phyloP scores from a whole-genome alignment of 148 eudicot genomes.

The Dianthus caryophyllus region DNA sequence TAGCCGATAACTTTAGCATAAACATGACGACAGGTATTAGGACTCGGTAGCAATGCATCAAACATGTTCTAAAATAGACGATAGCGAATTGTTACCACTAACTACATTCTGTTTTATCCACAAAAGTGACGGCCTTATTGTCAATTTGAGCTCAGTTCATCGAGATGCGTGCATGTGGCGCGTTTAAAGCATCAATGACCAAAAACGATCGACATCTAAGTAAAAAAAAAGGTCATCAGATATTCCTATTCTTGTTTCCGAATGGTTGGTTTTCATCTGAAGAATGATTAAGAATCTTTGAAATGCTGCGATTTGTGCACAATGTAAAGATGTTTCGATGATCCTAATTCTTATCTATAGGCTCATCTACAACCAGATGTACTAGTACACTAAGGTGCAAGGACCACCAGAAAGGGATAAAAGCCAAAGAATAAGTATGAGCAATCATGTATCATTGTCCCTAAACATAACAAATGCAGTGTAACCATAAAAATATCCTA shows the following conservation, averaged over 20 bases:
- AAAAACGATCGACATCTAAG: neutral
- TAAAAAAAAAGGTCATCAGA: neutral
- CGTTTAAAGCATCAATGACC: conserved; percentile 2
- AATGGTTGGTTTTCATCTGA: neutral
- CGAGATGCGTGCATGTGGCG: neutral
- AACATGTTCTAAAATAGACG: conserved; percentile 13
- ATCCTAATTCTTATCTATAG: no score
- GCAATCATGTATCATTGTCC: conserved; percentile 18
- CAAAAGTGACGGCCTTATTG: conserved; percentile 3
- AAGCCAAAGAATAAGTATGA: no score
- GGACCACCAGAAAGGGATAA: conserved; percentile 15
- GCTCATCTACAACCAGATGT: neutral
- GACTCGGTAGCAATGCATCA: neutral
- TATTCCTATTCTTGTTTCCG: neutral
- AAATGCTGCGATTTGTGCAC: neutral
- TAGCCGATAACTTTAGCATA: no score
- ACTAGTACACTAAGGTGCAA: neutral
- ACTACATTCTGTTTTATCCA: conserved; percentile 2
- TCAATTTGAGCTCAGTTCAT: neutral
- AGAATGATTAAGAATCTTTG: neutral
- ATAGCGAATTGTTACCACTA: neutral
- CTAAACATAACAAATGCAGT: neutral
- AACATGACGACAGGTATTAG: neutral
- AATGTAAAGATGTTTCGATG: neutral
- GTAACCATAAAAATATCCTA: no score